These are phyloP conservation scores for Amanita muscaria DNA, from an alignment of 768 basidiomycete genomes.

Conservation along the genomic window DNA sequence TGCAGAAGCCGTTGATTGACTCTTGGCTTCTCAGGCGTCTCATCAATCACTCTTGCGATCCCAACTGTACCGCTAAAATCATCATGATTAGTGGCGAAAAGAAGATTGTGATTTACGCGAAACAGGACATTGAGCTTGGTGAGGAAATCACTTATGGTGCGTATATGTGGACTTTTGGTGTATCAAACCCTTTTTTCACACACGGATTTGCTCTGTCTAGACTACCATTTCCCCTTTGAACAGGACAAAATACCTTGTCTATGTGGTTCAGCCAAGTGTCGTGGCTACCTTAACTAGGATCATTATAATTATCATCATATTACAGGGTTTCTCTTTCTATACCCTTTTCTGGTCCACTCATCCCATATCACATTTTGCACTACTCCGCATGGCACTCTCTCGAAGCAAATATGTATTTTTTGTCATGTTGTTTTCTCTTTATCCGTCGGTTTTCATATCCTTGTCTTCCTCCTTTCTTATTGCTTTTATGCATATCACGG, in stretches of 20 bases:
- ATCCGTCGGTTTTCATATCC: background rate
- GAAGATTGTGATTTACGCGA: slow-evolving; percentile 99
- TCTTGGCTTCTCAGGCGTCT: slow-evolving; percentile 57
- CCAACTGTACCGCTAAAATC: slow-evolving; percentile 86
- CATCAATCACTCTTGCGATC: slow-evolving; percentile 98
- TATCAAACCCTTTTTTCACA: background rate
- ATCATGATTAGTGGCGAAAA: slow-evolving; percentile 88
- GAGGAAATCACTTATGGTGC: slow-evolving; percentile 96
- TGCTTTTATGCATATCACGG: slow-evolving; percentile 5
- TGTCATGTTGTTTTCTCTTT: slow-evolving; percentile 3
- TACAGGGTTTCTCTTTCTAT: slow-evolving; percentile 6
- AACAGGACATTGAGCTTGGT: slow-evolving; percentile 90
- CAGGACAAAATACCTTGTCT: slow-evolving; percentile 95
- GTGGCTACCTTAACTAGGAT: slow-evolving; percentile 90
- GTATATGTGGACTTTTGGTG: slow-evolving; percentile 17
- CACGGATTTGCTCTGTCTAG: slow-evolving; percentile 29
- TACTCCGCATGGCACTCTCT: slow-evolving; percentile 4
- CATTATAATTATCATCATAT: slow-evolving; percentile 20
- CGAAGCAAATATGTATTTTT: slow-evolving; percentile 8
- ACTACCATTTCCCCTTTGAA: slow-evolving; percentile 99
- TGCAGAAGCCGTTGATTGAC: slow-evolving; percentile 10
- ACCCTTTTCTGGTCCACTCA: slow-evolving; percentile 1
- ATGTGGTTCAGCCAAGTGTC: slow-evolving; percentile 84
- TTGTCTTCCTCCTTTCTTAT: background rate
- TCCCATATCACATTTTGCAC: slow-evolving; percentile 1